These are phyloP conservation scores for Penicillium vulpinum DNA, from an alignment of 2,329 filamentous ascomycete genomes.

Conservation along the genomic window DNA sequence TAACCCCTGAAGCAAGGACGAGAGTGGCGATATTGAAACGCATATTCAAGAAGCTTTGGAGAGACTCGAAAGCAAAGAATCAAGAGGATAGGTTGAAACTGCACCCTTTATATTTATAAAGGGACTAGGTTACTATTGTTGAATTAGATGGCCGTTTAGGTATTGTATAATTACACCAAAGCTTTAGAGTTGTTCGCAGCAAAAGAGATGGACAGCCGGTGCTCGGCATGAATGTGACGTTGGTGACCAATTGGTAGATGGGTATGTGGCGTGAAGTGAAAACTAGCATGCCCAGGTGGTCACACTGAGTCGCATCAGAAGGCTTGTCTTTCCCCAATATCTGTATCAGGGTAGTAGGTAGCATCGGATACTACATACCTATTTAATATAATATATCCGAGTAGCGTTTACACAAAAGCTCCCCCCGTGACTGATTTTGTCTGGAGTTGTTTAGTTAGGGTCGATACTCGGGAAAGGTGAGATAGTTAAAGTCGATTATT, in stretches of 20 bases:
- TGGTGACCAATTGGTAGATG: neutral
- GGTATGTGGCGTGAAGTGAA: neutral
- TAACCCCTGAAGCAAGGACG: conserved; percentile 8
- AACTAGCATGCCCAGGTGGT: neutral
- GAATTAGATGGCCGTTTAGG: neutral
- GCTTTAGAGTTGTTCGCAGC: neutral
- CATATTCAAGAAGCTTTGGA: conserved; percentile 9
- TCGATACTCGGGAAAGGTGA: neutral
- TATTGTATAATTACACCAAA: neutral
- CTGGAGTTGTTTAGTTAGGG: neutral
- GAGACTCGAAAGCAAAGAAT: neutral
- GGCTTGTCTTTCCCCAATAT: neutral
- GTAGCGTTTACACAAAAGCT: neutral
- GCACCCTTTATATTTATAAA: neutral
- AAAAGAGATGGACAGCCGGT: neutral
- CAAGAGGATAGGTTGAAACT: neutral
- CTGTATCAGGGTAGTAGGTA: neutral
- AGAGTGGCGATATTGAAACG: conserved; percentile 10
- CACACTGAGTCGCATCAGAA: conserved; percentile 16
- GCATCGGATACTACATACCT: neutral
- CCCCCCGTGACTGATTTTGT: neutral
- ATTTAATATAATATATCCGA: neutral
- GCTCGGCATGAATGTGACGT: conserved; percentile 8
- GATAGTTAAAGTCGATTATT: conserved; percentile 18
- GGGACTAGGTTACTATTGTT: neutral